A percentile compares a stretch with the other conserved stretches of the same genome.
These are phyloP conservation scores for Immersiella caudata DNA, from an alignment of 495 filamentous ascomycete genomes.

Conservation along the genomic window DNA sequence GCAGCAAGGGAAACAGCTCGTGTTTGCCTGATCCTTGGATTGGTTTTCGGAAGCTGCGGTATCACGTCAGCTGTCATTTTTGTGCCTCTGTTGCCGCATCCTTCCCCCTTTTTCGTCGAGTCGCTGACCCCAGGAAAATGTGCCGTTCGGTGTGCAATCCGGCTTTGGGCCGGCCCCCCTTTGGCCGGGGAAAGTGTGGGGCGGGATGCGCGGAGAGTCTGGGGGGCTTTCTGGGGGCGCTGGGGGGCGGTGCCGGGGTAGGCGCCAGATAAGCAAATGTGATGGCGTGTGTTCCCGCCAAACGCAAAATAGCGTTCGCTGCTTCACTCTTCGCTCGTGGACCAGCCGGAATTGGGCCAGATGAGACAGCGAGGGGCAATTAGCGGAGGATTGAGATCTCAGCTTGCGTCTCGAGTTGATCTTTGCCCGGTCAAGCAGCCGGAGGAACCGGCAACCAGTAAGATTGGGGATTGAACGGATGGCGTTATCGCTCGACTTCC, in stretches of 20 bases:
- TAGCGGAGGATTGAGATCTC: constrained; percentile 3
- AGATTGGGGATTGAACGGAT: background rate
- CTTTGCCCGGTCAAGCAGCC: constrained; percentile 10
- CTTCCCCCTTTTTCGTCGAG: constrained; percentile 14
- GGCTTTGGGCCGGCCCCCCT: background rate
- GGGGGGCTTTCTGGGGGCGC: constrained; percentile 16
- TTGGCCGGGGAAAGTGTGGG: constrained; percentile 22
- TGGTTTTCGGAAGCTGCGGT: constrained; percentile 19
- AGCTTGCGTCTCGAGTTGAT: constrained; percentile 8
- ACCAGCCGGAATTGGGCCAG: background rate
- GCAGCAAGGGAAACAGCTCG: background rate
- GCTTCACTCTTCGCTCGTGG: background rate
- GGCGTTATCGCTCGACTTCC: constrained; percentile 13
- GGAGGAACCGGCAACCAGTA: background rate
- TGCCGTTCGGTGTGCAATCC: constrained; percentile 23
- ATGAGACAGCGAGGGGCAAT: background rate
- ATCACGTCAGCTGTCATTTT: constrained; percentile 32
- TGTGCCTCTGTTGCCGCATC: background rate
- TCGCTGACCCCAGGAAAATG: constrained; percentile 25
- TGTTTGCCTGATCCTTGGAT: background rate
- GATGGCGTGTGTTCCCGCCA: constrained; percentile 15
- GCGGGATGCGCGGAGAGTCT: constrained; percentile 9
- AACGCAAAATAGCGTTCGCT: constrained; percentile 8
- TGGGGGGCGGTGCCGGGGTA: constrained; percentile 20
- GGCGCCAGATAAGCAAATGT: constrained; percentile 20